Evolutionary conservation across 1,284 basidiomycete species (phyloP).

Genomic region (Moesziomyces globuligerus): DNA sequence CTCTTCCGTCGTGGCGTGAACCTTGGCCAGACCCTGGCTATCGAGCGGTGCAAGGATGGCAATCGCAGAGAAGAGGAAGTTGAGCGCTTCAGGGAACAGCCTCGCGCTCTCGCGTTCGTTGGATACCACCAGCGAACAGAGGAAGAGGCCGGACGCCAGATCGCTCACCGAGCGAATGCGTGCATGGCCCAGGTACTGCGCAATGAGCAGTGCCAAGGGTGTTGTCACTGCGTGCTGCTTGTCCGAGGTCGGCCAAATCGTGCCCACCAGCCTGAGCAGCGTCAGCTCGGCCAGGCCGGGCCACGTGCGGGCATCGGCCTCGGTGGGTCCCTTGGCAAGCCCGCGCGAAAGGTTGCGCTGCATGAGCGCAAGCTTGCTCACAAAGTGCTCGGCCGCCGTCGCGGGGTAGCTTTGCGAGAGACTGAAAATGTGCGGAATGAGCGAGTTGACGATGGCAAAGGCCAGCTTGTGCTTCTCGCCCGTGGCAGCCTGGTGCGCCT

Average conservation of each 20-base stretch:
- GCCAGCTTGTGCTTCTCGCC: conserved; percentile 72
- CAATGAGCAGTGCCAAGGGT: conserved; percentile 86
- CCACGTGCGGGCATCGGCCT: conserved; percentile 81
- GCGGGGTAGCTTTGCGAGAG: conserved; percentile 85
- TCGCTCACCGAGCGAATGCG: conserved; percentile 81
- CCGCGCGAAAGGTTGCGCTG: conserved; percentile 92
- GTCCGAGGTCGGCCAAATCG: conserved; percentile 93
- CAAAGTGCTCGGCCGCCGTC: conserved; percentile 80
- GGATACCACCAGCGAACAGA: conserved; percentile 79
- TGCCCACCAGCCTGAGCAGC: conserved; percentile 81
- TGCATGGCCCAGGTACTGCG: conserved; percentile 86
- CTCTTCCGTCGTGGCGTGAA: conserved; percentile 37
- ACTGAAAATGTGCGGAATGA: conserved; percentile 84
- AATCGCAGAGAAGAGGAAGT: conserved; percentile 79
- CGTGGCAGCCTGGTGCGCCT: conserved; percentile 17
- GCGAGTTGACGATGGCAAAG: conserved; percentile 74
- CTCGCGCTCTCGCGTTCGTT: conserved; percentile 87
- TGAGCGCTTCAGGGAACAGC: conserved; percentile 87
- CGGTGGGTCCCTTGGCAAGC: conserved; percentile 78
- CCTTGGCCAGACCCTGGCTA: conserved; percentile 40
- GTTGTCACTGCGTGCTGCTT: conserved; percentile 88
- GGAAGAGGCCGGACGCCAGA: conserved; percentile 85
- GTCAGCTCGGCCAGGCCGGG: conserved; percentile 84
- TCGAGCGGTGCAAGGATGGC: conserved; percentile 75
- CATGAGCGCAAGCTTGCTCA: conserved; percentile 86